phyloP scores from a whole-genome alignment of 352 stramenopile genomes.

The Globisporangium cederbergense region DNA sequence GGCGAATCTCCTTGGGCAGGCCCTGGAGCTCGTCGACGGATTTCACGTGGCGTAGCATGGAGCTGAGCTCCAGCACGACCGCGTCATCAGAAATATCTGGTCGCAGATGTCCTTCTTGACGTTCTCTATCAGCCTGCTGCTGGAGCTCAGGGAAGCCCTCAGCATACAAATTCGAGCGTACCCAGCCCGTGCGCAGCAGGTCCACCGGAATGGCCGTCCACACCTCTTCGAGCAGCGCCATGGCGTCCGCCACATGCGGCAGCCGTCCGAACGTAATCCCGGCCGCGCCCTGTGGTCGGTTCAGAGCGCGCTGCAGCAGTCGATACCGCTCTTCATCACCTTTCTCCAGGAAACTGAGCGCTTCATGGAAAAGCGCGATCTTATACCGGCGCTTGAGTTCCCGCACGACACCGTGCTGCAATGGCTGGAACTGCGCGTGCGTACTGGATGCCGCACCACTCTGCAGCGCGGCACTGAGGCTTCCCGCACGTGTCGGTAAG shows the following conservation, averaged over 20 bases:
- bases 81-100: slow-evolving; percentile 30
- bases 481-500: slow-evolving; percentile 24
- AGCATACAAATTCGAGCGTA: slow-evolving; percentile 25
- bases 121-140: not conserved
- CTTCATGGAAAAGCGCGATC: slow-evolving; percentile 42
- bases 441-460: slow-evolving; percentile 4
- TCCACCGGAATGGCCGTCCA: slow-evolving; percentile 26
- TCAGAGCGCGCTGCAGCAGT: slow-evolving; percentile 36
- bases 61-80: slow-evolving; percentile 34
- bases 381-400: slow-evolving; percentile 58
- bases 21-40: slow-evolving; percentile 27
- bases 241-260: slow-evolving; percentile 43
- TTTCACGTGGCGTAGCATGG: slow-evolving; percentile 30
- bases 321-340: slow-evolving; percentile 38
- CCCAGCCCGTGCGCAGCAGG: slow-evolving; percentile 31
- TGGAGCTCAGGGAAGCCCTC: not conserved
- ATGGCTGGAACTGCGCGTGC: slow-evolving; percentile 24
- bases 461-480: slow-evolving; percentile 2
- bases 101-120: not conserved
- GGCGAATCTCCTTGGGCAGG: slow-evolving; percentile 35
- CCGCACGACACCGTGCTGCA: slow-evolving; percentile 35
- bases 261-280: slow-evolving; percentile 33
- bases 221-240: slow-evolving; percentile 38
- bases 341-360: slow-evolving; percentile 36
- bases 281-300: slow-evolving; percentile 27